These are phyloP conservation scores for Rhodotorula sp. DNA, from an alignment of 1,284 basidiomycete genomes.

Conservation along the genomic window DNA sequence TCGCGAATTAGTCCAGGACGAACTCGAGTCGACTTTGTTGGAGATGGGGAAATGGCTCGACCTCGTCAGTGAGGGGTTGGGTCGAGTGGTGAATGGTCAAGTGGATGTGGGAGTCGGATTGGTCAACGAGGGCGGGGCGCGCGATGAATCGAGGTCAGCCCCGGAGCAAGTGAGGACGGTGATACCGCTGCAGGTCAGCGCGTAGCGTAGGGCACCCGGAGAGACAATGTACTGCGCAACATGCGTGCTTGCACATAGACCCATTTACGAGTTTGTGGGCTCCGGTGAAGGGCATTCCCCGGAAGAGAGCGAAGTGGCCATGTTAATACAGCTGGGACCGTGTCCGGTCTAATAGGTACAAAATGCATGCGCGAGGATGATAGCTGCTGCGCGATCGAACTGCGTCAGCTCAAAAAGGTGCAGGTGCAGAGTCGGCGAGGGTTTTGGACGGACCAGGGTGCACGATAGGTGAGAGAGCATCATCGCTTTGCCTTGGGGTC, in stretches of 20 bases:
- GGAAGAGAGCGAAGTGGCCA: not conserved
- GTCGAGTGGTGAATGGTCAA: conserved; percentile 1
- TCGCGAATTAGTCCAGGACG: conserved; percentile 54
- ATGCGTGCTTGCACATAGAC: no score
- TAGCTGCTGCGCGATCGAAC: no score
- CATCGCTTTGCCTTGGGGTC: conserved; percentile 2
- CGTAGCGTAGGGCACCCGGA: not conserved
- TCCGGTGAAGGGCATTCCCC: no score
- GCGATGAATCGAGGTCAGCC: not conserved
- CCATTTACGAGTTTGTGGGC: no score
- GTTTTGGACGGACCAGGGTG: no score
- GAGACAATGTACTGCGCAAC: not conserved
- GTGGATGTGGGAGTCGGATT: not conserved
- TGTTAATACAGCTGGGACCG: not conserved
- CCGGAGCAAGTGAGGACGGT: not conserved
- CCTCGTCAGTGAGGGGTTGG: conserved; percentile 59
- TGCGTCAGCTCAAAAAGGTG: no score
- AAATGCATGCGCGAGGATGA: not conserved
- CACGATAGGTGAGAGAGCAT: not conserved
- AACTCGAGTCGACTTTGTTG: conserved; percentile 72
- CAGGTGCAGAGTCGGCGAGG: no score
- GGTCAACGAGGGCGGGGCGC: not conserved
- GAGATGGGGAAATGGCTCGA: conserved; percentile 78
- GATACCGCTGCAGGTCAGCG: not conserved
- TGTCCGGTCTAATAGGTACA: not conserved